These are phyloP conservation scores for Coemansia sp. DNA, from an alignment of 192 early-diverging fungal genomes.

Conservation along the genomic window DNA sequence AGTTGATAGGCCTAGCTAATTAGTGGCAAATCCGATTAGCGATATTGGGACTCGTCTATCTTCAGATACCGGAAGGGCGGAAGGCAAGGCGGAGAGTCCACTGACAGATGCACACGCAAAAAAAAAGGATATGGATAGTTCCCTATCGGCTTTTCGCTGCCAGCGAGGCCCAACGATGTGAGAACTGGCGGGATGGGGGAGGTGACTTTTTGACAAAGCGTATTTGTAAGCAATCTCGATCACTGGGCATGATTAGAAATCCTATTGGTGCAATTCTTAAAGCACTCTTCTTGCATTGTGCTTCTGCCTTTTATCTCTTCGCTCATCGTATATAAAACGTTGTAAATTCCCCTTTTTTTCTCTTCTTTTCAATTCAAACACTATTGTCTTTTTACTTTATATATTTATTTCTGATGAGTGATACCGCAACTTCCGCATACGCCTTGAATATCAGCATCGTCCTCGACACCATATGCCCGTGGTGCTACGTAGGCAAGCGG, in stretches of 20 bases:
- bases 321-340: not conserved
- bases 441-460: constrained; percentile 65
- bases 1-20: not conserved
- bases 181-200: not conserved
- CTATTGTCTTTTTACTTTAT: not conserved
- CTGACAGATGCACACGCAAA: not conserved
- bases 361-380: constrained; percentile 1
- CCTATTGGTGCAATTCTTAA: not conserved
- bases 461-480: constrained; percentile 73
- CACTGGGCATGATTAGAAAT: not conserved
- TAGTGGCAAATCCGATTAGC: not conserved
- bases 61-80: not conserved
- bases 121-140: not conserved
- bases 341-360: not conserved
- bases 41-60: not conserved
- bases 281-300: not conserved
- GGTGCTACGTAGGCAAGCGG: constrained; percentile 80
- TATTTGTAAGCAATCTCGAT: not conserved
- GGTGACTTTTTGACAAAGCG: not conserved
- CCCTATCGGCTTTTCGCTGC: not conserved
- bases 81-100: not conserved
- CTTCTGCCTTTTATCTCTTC: not conserved
- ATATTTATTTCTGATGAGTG: not conserved
- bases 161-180: not conserved
- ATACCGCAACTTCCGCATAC: constrained; percentile 16